Conservation (phyloP, 805 yeast species). For the Cyberlindnera lachancei region DNA sequence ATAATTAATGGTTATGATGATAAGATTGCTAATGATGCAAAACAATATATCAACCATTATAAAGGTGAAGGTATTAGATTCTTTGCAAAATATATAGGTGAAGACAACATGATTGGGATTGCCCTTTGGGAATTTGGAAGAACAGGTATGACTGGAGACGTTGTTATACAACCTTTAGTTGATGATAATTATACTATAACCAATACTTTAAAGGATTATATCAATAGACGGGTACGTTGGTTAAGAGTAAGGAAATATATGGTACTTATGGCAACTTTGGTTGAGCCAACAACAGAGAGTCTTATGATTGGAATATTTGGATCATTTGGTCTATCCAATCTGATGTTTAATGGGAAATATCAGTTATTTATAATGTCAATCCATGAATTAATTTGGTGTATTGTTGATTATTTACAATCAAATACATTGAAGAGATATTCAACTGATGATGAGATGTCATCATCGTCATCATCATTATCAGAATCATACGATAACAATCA, state of each 20-base stretch:
- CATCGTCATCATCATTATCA: too few species aligned
- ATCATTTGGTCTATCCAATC: constrained; percentile 43
- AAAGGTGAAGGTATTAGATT: constrained; percentile 48
- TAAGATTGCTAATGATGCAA: constrained; percentile 29
- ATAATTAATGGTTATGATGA: constrained; percentile 26
- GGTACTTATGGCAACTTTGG: constrained; percentile 76
- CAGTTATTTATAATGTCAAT: constrained; percentile 32
- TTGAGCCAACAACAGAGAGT: constrained; percentile 84
- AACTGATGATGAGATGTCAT: constrained; percentile 14
- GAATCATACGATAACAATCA: constrained; percentile 2
- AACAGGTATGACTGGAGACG: constrained; percentile 73
- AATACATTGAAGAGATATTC: constrained; percentile 30
- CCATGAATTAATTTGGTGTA: constrained; percentile 58
- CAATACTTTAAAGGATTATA: constrained; percentile 43
- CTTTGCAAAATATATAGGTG: constrained; percentile 80
- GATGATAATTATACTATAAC: constrained; percentile 29
- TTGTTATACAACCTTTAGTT: constrained; percentile 68
- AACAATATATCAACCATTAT: constrained; percentile 19
- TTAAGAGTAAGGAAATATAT: constrained; percentile 77
- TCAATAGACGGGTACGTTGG: constrained; percentile 73
- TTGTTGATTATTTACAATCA: constrained; percentile 56
- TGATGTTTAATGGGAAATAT: constrained; percentile 32
- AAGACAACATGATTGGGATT: constrained; percentile 88
- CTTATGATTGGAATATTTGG: constrained; percentile 63
- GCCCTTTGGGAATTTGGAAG: constrained; percentile 69